Evolutionary conservation across 2,329 filamentous ascomycete genomes (phyloP).

Genomic region (Ophiostoma sp.): DNA sequence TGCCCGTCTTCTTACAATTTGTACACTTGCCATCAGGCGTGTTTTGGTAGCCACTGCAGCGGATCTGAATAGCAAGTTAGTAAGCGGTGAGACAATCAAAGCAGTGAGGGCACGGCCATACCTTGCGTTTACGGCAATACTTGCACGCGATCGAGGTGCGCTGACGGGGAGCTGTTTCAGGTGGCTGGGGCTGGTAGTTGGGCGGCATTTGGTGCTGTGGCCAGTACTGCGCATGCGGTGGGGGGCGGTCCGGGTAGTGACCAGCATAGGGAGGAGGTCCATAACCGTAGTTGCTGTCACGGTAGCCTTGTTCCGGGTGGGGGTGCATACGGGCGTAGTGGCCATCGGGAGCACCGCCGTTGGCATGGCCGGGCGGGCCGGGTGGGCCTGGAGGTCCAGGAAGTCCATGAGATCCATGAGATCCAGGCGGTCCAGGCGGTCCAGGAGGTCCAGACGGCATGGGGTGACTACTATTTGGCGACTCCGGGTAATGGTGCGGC

Average conservation of each 20-base stretch:
- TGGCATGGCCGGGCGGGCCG: conserved; percentile 28
- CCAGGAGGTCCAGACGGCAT: not conserved
- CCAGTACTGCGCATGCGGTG: conserved; percentile 24
- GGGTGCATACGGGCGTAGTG: conserved; percentile 27
- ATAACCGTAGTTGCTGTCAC: conserved; percentile 25
- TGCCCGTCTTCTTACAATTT: conserved; percentile 57
- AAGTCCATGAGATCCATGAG: conserved; percentile 42
- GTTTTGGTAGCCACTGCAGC: conserved; percentile 56
- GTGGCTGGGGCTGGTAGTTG: conserved; percentile 34
- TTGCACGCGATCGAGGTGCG: conserved; percentile 56
- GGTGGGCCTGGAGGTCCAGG: conserved; percentile 38
- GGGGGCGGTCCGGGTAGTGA: conserved; percentile 25
- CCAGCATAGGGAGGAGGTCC: conserved; percentile 23
- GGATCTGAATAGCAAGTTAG: conserved; percentile 41
- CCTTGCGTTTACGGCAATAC: conserved; percentile 58
- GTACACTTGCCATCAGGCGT: conserved; percentile 55
- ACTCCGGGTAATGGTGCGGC: conserved; percentile 33
- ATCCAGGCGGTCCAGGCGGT: conserved; percentile 39
- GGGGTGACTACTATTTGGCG: conserved; percentile 30
- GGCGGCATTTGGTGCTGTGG: conserved; percentile 26
- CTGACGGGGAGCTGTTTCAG: conserved; percentile 52
- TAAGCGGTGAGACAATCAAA: not conserved
- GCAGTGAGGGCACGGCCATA: conserved; percentile 30
- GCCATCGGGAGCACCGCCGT: conserved; percentile 18
- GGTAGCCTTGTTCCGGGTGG: conserved; percentile 22